These are phyloP conservation scores for Neonothopanus nambi DNA, from an alignment of 1,284 basidiomycete genomes.

Conservation along the genomic window DNA sequence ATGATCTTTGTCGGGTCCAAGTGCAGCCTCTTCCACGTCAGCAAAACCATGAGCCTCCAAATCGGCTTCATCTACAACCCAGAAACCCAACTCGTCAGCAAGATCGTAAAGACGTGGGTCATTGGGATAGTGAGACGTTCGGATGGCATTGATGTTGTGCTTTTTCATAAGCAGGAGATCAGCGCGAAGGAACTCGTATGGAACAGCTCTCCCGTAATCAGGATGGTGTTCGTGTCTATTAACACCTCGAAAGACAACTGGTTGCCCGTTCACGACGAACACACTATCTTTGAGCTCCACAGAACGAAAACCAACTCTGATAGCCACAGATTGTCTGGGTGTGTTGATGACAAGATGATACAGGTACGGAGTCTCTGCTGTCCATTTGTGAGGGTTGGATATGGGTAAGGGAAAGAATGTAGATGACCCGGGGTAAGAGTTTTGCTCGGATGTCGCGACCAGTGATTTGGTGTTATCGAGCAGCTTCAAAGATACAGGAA, in stretches of 20 bases:
- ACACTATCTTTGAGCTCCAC: conserved; percentile 1
- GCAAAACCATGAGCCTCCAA: conserved; percentile 16
- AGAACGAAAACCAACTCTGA: conserved; percentile 15
- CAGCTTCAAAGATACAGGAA: conserved; percentile 2
- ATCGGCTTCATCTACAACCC: conserved; percentile 17
- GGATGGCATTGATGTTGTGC: conserved; percentile 16
- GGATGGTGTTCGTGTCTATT: conserved; percentile 17
- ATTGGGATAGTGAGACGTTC: conserved; percentile 16
- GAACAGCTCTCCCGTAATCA: conserved; percentile 8
- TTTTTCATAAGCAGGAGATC: conserved; percentile 16
- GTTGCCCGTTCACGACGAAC: conserved; percentile 13
- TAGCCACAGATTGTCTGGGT: conserved; percentile 2
- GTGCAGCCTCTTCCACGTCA: conserved; percentile 11
- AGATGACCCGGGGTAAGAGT: background rate
- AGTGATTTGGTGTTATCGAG: conserved; percentile 1
- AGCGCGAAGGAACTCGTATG: conserved; percentile 12
- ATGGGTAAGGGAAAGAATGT: conserved; percentile 2
- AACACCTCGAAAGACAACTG: conserved; percentile 11
- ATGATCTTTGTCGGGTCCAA: conserved; percentile 7
- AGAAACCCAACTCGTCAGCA: conserved; percentile 14
- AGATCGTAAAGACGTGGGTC: conserved; percentile 12
- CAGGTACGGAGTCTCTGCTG: conserved; percentile 14
- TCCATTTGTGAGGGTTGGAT: conserved; percentile 11
- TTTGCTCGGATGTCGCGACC: background rate
- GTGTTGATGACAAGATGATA: conserved; percentile 9